Conservation (phyloP, 768 basidiomycete species). For the Xerocomellus intermedius region DNA sequence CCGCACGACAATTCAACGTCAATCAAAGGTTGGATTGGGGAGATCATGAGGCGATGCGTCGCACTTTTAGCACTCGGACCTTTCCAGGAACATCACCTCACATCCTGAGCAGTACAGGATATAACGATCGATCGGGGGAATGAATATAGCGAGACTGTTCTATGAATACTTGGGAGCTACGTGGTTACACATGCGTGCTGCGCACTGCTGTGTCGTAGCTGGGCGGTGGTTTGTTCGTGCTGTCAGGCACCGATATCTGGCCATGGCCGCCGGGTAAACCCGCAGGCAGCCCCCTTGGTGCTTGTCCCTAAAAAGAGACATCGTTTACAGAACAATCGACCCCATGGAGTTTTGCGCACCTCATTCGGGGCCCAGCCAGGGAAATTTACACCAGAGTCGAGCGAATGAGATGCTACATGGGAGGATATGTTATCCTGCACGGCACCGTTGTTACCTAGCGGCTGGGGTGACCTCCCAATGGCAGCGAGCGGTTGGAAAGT, state of each 20-base stretch:
- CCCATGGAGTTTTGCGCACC: conserved; percentile 5
- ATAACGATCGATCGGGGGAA: neutral
- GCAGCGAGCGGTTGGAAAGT: neutral
- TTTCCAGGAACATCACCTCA: neutral
- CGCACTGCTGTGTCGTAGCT: conserved; percentile 19
- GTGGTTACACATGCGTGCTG: neutral
- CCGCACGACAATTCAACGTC: neutral
- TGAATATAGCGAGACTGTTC: neutral
- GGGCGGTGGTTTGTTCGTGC: conserved; percentile 10
- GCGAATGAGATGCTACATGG: neutral
- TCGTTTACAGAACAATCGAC: neutral
- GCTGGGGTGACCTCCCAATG: neutral
- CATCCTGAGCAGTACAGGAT: neutral
- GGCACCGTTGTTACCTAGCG: neutral
- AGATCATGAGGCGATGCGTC: neutral
- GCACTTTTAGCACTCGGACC: neutral
- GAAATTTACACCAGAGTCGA: neutral
- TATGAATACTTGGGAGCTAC: neutral
- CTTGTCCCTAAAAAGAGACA: conserved; percentile 3
- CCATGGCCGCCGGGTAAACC: neutral
- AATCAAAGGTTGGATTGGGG: neutral
- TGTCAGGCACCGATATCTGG: neutral
- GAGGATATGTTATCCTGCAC: neutral
- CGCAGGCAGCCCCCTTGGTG: no score
- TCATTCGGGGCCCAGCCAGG: neutral